Base-by-base conservation (phyloP, 805 yeast species). In the Hanseniaspora guilliermondii region DNA sequence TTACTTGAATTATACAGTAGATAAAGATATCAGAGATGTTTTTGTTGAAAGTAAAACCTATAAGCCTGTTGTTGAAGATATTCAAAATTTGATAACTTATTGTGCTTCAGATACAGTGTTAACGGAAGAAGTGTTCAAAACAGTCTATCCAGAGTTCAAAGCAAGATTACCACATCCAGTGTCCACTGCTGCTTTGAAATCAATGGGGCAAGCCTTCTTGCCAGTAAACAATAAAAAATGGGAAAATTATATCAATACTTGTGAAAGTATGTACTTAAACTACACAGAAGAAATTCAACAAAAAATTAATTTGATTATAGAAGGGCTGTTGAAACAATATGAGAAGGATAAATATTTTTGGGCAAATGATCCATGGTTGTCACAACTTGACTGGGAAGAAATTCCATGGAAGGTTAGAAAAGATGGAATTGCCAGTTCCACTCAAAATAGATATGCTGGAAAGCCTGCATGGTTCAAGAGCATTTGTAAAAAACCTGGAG, bases 381-480 rank as follows among this genome's bases (percentile, higher is more conserved):
- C 75, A 2, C 98, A 94, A 66, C 71, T 93, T 56, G 87, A 93
- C 65, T 93, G 99, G 99, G 76, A 80, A 0, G 70, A 83, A 1
- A 73, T 72, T 33, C 83, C 85, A 1, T 65, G 75, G 0, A 75
- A 79, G 52, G 58, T 79, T 41, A 85, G 82, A 14, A 87, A 87
- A 63, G 73, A 76, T 38, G 95, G 93, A 2, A 69, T 68, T 3
- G 85, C 87, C 0, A 75, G 71, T 24, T 85, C 86, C 53, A 12
- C 17, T 27, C 79, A 77, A 25, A 95, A 87, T 65, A 87, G 78
- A 60, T 64, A 87, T 47, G 94, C 95, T 0, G 97, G 96, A 0
- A 87, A 75, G 61, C 99, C 99, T 0, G 83, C 83, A 59, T 93
- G 99, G 99, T 94, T 86, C 66, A 77, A 84, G 57, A 80, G 79